Percentiles rank a stretch among this genome's conserved stretches.
These are phyloP conservation scores for Cladosporium sp. DNA, from an alignment of 2,329 filamentous ascomycete species.

Conservation along the genomic window DNA sequence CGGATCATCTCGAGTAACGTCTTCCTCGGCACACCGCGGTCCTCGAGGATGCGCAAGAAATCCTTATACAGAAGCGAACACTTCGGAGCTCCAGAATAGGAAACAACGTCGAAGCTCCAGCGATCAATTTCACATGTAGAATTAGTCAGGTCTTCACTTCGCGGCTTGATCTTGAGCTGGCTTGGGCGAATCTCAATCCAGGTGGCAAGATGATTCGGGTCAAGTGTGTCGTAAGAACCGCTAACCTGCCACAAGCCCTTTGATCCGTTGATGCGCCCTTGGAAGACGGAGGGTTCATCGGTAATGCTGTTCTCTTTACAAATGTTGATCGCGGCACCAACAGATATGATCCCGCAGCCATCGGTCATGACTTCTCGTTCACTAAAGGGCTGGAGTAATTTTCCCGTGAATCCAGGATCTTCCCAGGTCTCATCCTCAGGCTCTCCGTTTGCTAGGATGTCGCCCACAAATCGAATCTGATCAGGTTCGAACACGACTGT, in stretches of 20 bases:
- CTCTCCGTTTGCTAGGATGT: slow-evolving; percentile 31
- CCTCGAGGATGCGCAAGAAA: slow-evolving; percentile 62
- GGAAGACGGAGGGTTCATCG: slow-evolving; percentile 60
- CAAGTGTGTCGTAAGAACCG: slow-evolving; percentile 40
- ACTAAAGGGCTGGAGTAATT: background rate
- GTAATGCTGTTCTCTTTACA: slow-evolving; percentile 43
- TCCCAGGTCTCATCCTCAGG: slow-evolving; percentile 34
- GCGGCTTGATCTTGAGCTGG: slow-evolving; percentile 61
- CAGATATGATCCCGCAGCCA: slow-evolving; percentile 62
- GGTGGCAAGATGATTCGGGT: slow-evolving; percentile 37
- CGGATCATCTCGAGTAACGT: slow-evolving; percentile 49
- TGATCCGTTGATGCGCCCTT: slow-evolving; percentile 66
- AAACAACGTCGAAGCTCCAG: slow-evolving; percentile 52
- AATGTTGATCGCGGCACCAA: slow-evolving; percentile 53
- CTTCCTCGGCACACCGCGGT: slow-evolving; percentile 48
- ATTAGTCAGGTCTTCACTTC: background rate
- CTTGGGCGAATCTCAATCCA: slow-evolving; percentile 66
- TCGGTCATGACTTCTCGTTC: slow-evolving; percentile 41
- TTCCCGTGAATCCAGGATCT: slow-evolving; percentile 25
- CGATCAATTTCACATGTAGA: background rate
- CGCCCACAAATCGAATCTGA: slow-evolving; percentile 32
- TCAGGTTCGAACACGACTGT: slow-evolving; percentile 34
- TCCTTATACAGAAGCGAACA: slow-evolving; percentile 7
- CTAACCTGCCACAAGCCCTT: slow-evolving; percentile 74
- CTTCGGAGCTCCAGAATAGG: slow-evolving; percentile 37